Conservation (phyloP, 1,284 basidiomycete species). For the Cryptococcus neoformans region DNA sequence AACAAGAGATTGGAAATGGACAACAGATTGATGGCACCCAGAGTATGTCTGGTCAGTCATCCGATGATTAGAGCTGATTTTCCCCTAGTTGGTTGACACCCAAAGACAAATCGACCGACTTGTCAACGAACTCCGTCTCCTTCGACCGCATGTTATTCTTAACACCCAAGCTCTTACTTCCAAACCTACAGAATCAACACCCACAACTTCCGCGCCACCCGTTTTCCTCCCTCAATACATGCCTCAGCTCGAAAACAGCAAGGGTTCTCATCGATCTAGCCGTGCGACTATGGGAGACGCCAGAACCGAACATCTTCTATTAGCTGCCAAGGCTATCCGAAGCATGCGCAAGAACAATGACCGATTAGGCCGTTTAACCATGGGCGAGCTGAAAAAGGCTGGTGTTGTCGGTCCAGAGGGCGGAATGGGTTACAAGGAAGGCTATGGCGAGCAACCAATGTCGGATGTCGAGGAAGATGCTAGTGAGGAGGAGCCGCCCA, state of each 20-base stretch:
- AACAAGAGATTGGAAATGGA: conserved; percentile 49
- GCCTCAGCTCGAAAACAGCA: not conserved
- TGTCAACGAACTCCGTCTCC: conserved; percentile 43
- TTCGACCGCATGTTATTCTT: conserved; percentile 43
- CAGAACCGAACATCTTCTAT: conserved; percentile 44
- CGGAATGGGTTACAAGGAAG: conserved; percentile 43
- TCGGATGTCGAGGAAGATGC: conserved; percentile 23
- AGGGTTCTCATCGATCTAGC: not conserved
- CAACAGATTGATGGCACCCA: conserved; percentile 46
- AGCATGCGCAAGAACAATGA: conserved; percentile 28
- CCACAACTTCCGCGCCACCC: not conserved
- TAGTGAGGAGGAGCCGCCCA: conserved; percentile 7
- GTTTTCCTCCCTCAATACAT: conserved; percentile 2
- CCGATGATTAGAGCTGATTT: not conserved
- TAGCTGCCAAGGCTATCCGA: conserved; percentile 45
- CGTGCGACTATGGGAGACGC: conserved; percentile 45
- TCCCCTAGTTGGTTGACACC: conserved; percentile 39
- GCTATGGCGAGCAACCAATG: conserved; percentile 29
- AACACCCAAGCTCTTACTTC: conserved; percentile 16
- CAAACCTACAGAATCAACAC: not conserved
- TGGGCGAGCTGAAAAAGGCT: conserved; percentile 37
- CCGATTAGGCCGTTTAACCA: conserved; percentile 31
- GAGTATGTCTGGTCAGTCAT: conserved; percentile 22
- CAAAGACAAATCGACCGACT: conserved; percentile 47
- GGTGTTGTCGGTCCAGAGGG: conserved; percentile 44